phyloP scores from a whole-genome alignment of 2,329 filamentous ascomycete genomes.

The Trichoderma guizhouense region DNA sequence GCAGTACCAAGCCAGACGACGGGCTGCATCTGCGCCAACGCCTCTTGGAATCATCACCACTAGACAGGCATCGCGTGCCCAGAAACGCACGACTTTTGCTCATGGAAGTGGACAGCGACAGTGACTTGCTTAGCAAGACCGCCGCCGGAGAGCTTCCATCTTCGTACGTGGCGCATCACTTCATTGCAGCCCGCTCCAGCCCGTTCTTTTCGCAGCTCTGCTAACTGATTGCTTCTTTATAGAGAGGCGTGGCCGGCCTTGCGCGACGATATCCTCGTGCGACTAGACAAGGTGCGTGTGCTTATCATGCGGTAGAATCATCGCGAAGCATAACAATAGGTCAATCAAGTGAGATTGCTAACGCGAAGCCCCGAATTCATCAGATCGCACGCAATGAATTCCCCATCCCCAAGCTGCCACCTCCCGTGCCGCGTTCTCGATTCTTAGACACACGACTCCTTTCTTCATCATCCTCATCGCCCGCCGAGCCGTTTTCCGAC shows the following conservation, averaged over 20 bases:
- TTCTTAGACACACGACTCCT: conserved; percentile 42
- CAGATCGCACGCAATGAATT: conserved; percentile 77
- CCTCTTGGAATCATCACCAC: not conserved
- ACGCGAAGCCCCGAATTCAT: not conserved
- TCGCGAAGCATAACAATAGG: not conserved
- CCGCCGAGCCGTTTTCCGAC: conserved; percentile 45
- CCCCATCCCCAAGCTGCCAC: conserved; percentile 61
- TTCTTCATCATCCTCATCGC: conserved; percentile 46
- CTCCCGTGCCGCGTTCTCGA: conserved; percentile 39
- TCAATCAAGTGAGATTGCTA: not conserved
- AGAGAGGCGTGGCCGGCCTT: conserved; percentile 69
- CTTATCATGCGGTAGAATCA: not conserved
- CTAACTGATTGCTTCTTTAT: conserved; percentile 24
- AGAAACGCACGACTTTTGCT: conserved; percentile 9
- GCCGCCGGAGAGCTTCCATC: conserved; percentile 53
- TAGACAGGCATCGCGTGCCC: conserved; percentile 1
- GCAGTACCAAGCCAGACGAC: not conserved
- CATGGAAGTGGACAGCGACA: conserved; percentile 52
- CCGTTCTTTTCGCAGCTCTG: not conserved
- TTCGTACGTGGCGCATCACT: conserved; percentile 45
- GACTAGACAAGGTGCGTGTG: conserved; percentile 58
- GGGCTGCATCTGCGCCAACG: not conserved
- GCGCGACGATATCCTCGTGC: conserved; percentile 61
- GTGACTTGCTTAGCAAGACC: conserved; percentile 44
- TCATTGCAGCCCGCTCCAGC: not conserved